phyloP scores from a whole-genome alignment of 192 early-diverging fungal species.

The Coemansia sp. region DNA sequence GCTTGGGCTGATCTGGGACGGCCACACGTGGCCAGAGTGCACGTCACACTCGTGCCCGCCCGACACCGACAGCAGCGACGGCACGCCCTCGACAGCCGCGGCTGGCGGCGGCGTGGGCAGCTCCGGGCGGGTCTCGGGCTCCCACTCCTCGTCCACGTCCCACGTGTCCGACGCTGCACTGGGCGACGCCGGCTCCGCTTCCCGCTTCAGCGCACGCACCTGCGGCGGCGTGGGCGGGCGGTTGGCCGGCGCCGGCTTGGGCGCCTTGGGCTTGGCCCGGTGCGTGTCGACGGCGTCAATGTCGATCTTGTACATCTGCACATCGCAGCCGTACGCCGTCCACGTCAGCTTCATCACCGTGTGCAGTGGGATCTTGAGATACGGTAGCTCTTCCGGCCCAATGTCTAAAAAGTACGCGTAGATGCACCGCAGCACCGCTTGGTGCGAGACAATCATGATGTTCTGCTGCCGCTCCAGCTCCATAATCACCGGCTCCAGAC shows the following conservation, averaged over 20 bases:
- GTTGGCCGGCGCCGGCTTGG: slow-evolving; percentile 21
- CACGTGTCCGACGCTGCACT: slow-evolving; percentile 17
- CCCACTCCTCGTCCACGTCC: slow-evolving; percentile 27
- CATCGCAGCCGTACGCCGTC: slow-evolving; percentile 93
- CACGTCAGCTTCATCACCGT: slow-evolving; percentile 96
- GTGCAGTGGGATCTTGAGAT: slow-evolving; percentile 98
- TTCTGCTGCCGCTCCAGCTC: slow-evolving; percentile 96
- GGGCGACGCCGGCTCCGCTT: slow-evolving; percentile 5
- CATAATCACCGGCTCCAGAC: slow-evolving; percentile 98
- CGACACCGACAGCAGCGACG: slow-evolving; percentile 38
- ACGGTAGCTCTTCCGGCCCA: slow-evolving; percentile 92
- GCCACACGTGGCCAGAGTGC: slow-evolving; percentile 43
- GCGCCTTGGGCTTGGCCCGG: slow-evolving; percentile 66
- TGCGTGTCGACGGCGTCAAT: slow-evolving; percentile 98
- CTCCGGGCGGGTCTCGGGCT: slow-evolving; percentile 13
- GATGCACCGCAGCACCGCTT: slow-evolving; percentile 95
- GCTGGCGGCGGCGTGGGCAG: slow-evolving; percentile 1
- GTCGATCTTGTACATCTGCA: slow-evolving; percentile 90
- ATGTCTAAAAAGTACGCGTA: slow-evolving; percentile 98
- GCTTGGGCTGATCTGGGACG: slow-evolving; percentile 51
- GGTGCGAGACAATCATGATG: slow-evolving; percentile 96
- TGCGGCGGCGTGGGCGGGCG: slow-evolving; percentile 11
- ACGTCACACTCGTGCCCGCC: slow-evolving; percentile 43
- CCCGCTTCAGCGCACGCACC: slow-evolving; percentile 15
- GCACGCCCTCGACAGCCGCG: slow-evolving; percentile 19